phyloP scores from a whole-genome alignment of 2,329 filamentous ascomycete genomes.

The Plenodomus tracheiphilus region DNA sequence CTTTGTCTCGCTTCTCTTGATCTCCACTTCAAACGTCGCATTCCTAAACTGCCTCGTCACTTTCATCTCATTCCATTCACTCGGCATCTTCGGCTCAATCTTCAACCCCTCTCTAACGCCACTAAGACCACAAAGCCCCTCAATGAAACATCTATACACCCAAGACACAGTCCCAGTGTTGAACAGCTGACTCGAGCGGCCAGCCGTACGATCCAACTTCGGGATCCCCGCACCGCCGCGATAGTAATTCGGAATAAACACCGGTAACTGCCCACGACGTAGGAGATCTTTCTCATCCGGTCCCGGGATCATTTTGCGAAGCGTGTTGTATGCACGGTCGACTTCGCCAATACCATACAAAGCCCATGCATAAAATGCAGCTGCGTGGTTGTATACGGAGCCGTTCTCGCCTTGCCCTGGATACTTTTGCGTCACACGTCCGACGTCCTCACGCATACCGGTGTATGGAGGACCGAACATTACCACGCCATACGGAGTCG shows the following conservation, averaged over 20 bases:
- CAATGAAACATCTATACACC: slow-evolving; percentile 60
- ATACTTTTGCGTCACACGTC: slow-evolving; percentile 62
- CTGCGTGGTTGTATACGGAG: slow-evolving; percentile 62
- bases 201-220: slow-evolving; percentile 49
- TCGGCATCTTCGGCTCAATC: slow-evolving; percentile 57
- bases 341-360: slow-evolving; percentile 56
- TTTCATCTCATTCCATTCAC: slow-evolving; percentile 53
- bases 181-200: slow-evolving; percentile 61
- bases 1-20: slow-evolving; percentile 49
- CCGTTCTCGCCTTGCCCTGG: slow-evolving; percentile 62
- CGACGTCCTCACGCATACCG: slow-evolving; percentile 61
- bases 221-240: slow-evolving; percentile 35
- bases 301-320: slow-evolving; percentile 60
- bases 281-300: slow-evolving; percentile 56
- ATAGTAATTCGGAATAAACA: slow-evolving; percentile 64
- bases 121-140: slow-evolving; percentile 58
- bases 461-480: slow-evolving; percentile 62
- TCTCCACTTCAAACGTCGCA: slow-evolving; percentile 54
- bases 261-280: slow-evolving; percentile 59
- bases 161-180: slow-evolving; percentile 63
- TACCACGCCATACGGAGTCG: slow-evolving; percentile 57
- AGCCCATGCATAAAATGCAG: slow-evolving; percentile 59
- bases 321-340: slow-evolving; percentile 56
- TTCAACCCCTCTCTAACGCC: slow-evolving; percentile 54
- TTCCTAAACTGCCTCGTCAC: slow-evolving; percentile 56